Conservation (phyloP, 1,139 yeast species). For the Taphrina sp. region DNA sequence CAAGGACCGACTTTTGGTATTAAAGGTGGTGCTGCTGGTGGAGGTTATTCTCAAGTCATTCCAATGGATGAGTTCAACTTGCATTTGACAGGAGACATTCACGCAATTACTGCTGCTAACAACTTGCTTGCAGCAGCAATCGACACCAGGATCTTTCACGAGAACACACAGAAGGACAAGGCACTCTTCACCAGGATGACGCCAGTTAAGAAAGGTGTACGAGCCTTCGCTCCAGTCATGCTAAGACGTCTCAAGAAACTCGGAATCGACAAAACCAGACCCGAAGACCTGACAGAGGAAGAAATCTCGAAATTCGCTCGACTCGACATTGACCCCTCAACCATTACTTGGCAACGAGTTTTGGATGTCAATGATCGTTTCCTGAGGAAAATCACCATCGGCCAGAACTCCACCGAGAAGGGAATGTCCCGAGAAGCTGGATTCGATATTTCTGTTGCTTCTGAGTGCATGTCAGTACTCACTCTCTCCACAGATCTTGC, state of each 20-base stretch:
- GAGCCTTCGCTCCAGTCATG: constrained; percentile 78
- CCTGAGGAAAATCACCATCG: constrained; percentile 85
- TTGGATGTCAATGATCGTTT: constrained; percentile 95
- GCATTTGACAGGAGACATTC: constrained; percentile 98
- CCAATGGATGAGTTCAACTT: constrained; percentile 99
- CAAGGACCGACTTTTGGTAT: constrained; percentile 99
- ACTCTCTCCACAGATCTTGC: constrained; percentile 80
- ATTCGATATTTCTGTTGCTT: constrained; percentile 94
- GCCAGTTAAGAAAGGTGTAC: constrained; percentile 78
- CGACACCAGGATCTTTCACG: constrained; percentile 97
- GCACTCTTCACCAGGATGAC: constrained; percentile 83
- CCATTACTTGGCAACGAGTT: constrained; percentile 95
- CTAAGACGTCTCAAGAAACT: constrained; percentile 71
- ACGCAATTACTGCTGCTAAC: constrained; percentile 94
- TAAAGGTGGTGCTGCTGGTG: constrained; percentile 92
- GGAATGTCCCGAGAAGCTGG: constrained; percentile 88
- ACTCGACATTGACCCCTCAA: constrained; percentile 86
- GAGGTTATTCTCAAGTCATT: constrained; percentile 96
- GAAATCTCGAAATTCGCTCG: constrained; percentile 76
- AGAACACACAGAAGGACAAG: constrained; percentile 84
- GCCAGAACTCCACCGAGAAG: constrained; percentile 92
- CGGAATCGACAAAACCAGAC: constrained; percentile 77
- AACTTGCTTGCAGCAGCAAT: constrained; percentile 95
- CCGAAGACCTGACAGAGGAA: constrained; percentile 75
- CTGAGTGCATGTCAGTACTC: constrained; percentile 95